Conservation (phyloP, 768 basidiomycete genomes). For the Mycena vulgaris region DNA sequence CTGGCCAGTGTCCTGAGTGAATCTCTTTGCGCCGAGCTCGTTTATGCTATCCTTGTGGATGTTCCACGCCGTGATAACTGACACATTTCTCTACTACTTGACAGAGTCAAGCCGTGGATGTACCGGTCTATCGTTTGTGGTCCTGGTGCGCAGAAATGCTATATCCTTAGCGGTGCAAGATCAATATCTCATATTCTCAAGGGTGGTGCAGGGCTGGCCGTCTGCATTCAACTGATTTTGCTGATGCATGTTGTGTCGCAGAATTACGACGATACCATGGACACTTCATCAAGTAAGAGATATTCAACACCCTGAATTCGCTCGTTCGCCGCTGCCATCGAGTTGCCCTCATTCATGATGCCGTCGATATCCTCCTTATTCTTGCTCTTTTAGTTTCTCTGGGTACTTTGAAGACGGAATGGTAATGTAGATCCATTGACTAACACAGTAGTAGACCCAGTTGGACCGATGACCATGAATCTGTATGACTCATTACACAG, state of each 20-base stretch:
- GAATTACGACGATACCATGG: constrained; percentile 50
- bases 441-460: constrained; percentile 49
- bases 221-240: too few species aligned
- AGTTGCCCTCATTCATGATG: too few species aligned
- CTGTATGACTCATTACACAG: constrained; percentile 38
- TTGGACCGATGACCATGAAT: constrained; percentile 48
- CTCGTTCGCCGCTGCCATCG: too few species aligned
- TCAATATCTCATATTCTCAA: constrained; percentile 58
- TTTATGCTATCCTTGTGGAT: too few species aligned
- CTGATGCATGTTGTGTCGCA: constrained; percentile 54
- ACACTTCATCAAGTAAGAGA: constrained; percentile 56
- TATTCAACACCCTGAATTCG: too few species aligned
- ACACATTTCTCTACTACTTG: too few species aligned
- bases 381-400: too few species aligned
- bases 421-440: constrained; percentile 53
- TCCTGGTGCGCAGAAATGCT: not conserved
- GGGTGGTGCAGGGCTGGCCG: constrained; percentile 30
- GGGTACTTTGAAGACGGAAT: not conserved
- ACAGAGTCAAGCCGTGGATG: too few species aligned
- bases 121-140: too few species aligned
- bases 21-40: too few species aligned
- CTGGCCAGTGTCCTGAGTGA: too few species aligned
- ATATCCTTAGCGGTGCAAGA: constrained; percentile 56
- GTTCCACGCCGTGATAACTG: not conserved
- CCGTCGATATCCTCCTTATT: too few species aligned